These are phyloP conservation scores for Lasiodiplodia hormozganensis DNA, from an alignment of 2,329 filamentous ascomycete species.

Conservation along the genomic window DNA sequence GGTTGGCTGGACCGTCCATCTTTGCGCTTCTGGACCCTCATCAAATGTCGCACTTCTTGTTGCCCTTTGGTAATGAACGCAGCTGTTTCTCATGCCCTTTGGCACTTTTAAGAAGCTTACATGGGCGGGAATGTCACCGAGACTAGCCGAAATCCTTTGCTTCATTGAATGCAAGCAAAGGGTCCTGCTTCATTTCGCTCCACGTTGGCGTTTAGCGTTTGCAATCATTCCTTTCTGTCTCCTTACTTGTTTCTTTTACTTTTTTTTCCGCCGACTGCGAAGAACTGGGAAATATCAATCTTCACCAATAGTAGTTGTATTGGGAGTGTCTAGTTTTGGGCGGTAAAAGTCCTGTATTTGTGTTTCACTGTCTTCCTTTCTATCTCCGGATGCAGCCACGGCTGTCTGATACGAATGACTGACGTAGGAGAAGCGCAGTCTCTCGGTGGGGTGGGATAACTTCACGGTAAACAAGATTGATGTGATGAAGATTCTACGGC, in stretches of 20 bases:
- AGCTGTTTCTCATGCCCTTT: slow-evolving; percentile 10
- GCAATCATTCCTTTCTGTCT: background rate
- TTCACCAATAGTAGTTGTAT: slow-evolving; percentile 6
- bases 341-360: slow-evolving; percentile 16
- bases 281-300: background rate
- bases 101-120: background rate
- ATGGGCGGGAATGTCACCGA: slow-evolving; percentile 4
- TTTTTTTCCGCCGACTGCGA: slow-evolving; percentile 1
- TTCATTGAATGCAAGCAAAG: background rate
- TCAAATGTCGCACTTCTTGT: slow-evolving; percentile 1
- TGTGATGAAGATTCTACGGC: slow-evolving; percentile 18
- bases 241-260: background rate
- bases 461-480: slow-evolving; percentile 24
- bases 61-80: background rate
- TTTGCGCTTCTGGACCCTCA: slow-evolving; percentile 8
- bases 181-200: background rate
- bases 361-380: background rate
- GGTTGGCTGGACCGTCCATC: slow-evolving; percentile 19
- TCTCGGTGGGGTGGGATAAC: background rate
- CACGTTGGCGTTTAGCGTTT: slow-evolving; percentile 18
- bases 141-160: background rate
- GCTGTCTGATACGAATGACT: slow-evolving; percentile 12
- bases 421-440: background rate
- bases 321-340: slow-evolving; percentile 7
- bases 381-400: slow-evolving; percentile 10